Percentiles rank a stretch among this genome's conserved stretches.
Evolutionary conservation across 139 green algal genomes (phyloP).

Genomic region (Chlorella sp.): DNA sequence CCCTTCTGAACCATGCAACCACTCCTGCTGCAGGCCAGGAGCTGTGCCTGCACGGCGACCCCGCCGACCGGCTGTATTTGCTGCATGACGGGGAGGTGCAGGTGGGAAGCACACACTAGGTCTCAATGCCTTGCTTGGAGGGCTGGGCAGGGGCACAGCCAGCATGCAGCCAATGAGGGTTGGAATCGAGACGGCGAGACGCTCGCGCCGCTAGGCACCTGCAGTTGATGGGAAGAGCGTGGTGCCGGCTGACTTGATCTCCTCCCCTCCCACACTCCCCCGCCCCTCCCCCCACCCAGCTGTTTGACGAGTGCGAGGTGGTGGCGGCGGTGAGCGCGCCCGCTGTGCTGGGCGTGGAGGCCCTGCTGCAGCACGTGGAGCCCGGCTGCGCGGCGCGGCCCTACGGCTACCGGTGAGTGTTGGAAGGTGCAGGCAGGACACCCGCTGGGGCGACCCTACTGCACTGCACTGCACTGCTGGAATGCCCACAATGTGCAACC

Average conservation of each 20-base stretch:
- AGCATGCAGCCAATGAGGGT: not conserved
- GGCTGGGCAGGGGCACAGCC: not conserved
- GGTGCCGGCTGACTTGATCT: too few relatives aligned
- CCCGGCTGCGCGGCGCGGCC: not conserved
- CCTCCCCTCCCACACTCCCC: not conserved
- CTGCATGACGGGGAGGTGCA: conserved; percentile 35
- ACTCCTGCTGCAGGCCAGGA: conserved; percentile 22
- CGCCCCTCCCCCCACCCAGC: not conserved
- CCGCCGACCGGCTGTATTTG: conserved; percentile 33
- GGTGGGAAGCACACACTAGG: not conserved
- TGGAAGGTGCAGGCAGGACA: not conserved
- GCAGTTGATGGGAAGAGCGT: too few relatives aligned
- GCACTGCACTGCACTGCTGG: too few relatives aligned
- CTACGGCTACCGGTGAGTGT: conserved; percentile 5
- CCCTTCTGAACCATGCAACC: too few relatives aligned
- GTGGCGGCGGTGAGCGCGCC: not conserved
- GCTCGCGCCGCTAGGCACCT: too few relatives aligned
- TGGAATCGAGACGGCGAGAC: not conserved
- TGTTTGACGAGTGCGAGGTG: not conserved
- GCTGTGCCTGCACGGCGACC: conserved; percentile 27
- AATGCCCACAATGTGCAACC: too few relatives aligned
- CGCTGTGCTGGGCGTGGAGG: conserved; percentile 29
- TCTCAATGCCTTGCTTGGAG: too few relatives aligned
- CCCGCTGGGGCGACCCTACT: too few relatives aligned
- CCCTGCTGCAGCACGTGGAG: conserved; percentile 40